Base-by-base conservation (phyloP, 306 rosid species). In the Vicia villosa region DNA sequence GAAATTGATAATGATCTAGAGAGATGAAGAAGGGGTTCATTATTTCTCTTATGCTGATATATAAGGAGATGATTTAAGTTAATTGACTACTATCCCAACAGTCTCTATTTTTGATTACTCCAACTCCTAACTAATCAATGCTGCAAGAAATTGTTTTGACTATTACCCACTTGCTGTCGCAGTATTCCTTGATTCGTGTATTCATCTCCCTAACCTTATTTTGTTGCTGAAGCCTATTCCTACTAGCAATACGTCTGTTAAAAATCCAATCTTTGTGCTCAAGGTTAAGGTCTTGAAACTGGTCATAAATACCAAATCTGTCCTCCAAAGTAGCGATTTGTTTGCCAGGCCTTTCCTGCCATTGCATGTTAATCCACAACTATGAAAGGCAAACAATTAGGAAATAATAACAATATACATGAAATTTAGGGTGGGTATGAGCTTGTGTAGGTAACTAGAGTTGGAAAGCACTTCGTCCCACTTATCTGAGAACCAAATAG, bases 401-500 rank as follows among this genome's bases (percentile, higher is more conserved):
- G 13, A 43, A 51, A 51, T 46, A 51, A 51, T 20, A 20, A 20
- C 15, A 51, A 10, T 6, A 9, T 19, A 10, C 43, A 32, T 58
- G 24, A 32, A 32, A 58, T 16, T 30, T 10, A 21, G 32, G 59
- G 34, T 52, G 34, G 30, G 12, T 52, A 34, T 10, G 59, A 52
- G 59, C 15, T 21, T 22, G 5, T 20, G 59, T 52, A 16, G 34
- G 59, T 22, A 52, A 9, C 4, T 52, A 30, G 24, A 32, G 42
- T 58, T 58, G 24, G 64, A 32, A 58, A 47, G 62, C 38, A 24
- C 16, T 13, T 26, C 11, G 62, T 26, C 41, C 63, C 41, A 57
- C 40, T 28, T 14, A 12, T 3, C 12, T 0, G 20, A 57, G 20
- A 57, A 57, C 40, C 40, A 13, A 28, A 4, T 26, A 28, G 63